These are phyloP conservation scores for Cladosporium halotolerans DNA, from an alignment of 2,329 filamentous ascomycete species.

Conservation along the genomic window DNA sequence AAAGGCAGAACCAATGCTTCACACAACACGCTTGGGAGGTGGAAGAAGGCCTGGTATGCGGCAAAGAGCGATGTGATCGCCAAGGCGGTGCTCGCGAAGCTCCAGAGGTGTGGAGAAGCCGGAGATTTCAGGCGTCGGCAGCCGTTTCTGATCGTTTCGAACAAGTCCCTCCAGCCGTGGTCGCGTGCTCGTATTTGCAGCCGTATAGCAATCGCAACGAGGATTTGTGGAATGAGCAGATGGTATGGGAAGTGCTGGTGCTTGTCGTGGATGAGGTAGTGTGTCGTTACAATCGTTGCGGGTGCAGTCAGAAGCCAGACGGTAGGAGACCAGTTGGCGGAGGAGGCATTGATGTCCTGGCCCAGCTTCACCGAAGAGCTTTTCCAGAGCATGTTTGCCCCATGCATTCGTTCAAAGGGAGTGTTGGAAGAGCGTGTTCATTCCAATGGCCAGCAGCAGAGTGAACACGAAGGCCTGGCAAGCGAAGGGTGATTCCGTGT, in stretches of 20 bases:
- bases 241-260: conserved; percentile 15
- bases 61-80: conserved; percentile 9
- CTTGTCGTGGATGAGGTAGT: conserved; percentile 13
- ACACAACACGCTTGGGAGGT: conserved; percentile 12
- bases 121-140: conserved; percentile 4
- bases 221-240: conserved; percentile 11
- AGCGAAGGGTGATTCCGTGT: background rate
- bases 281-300: conserved; percentile 7
- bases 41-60: conserved; percentile 12
- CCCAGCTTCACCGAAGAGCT: background rate
- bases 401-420: background rate
- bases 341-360: background rate
- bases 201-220: conserved; percentile 1
- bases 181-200: background rate
- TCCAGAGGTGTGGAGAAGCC: background rate
- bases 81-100: conserved; percentile 1
- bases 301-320: conserved; percentile 9
- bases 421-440: background rate
- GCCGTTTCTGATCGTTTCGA: background rate
- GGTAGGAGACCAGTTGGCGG: conserved; percentile 5
- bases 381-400: conserved; percentile 7
- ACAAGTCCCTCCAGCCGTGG: conserved; percentile 7
- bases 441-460: conserved; percentile 5
- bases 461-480: background rate
- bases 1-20: conserved; percentile 11